A percentile compares a stretch with the other conserved stretches of the same genome.
These are phyloP conservation scores for Yarrowia bubula DNA, from an alignment of 805 yeast species.

Conservation along the genomic window DNA sequence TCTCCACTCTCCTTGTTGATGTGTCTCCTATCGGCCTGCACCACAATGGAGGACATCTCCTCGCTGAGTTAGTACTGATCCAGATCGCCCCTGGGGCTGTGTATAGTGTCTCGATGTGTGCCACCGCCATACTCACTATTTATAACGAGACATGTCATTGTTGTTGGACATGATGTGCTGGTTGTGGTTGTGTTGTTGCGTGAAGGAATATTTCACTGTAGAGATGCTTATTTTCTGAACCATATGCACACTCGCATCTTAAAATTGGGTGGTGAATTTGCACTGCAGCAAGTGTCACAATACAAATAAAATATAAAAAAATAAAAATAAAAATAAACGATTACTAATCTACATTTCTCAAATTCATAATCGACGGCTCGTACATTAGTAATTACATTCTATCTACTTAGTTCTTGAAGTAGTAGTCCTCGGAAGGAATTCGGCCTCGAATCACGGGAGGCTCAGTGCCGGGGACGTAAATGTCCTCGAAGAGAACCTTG, in stretches of 20 bases:
- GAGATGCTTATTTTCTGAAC: slow-evolving; percentile 15
- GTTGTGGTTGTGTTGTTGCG: neutral
- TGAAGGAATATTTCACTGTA: slow-evolving; percentile 1
- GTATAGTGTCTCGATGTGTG: neutral
- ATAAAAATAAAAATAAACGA: neutral
- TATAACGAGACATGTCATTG: slow-evolving; percentile 30
- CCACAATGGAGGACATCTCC: slow-evolving; percentile 67
- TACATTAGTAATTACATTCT: slow-evolving; percentile 20
- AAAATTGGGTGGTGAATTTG: slow-evolving; percentile 3
- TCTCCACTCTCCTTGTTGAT: slow-evolving; percentile 48
- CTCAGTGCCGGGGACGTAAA: slow-evolving; percentile 92
- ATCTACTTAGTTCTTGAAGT: slow-evolving; percentile 46
- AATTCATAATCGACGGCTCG: neutral
- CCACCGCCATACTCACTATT: slow-evolving; percentile 28
- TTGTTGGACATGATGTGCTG: slow-evolving; percentile 24
- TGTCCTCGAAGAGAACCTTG: slow-evolving; percentile 94
- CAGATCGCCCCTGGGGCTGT: neutral
- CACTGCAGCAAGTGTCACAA: neutral
- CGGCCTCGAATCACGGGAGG: slow-evolving; percentile 93
- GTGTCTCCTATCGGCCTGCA: slow-evolving; percentile 55
- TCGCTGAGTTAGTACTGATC: slow-evolving; percentile 30
- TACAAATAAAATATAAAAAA: neutral
- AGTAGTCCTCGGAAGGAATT: slow-evolving; percentile 93
- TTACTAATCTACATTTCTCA: neutral
- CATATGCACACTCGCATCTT: slow-evolving; percentile 1